A percentile compares a stretch with the other conserved stretches of the same genome.
Evolutionary conservation across 2,329 filamentous ascomycete species (phyloP).

Genomic region (Colletotrichum sp.): DNA sequence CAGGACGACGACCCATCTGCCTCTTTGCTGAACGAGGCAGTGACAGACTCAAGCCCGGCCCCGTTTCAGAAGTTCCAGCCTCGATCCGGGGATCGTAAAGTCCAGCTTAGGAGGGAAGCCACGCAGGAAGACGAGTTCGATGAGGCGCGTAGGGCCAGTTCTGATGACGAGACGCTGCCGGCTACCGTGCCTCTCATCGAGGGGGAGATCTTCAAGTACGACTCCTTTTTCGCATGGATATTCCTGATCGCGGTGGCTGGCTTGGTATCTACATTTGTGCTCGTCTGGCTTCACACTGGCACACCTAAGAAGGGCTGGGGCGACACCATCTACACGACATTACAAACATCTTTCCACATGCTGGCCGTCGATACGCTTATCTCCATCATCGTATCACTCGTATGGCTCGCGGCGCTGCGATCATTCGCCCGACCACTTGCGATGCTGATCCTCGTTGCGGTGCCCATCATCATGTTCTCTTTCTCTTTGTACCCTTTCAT

Average conservation of each 20-base stretch:
- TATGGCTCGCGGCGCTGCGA: slow-evolving; percentile 88
- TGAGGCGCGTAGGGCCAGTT: slow-evolving; percentile 41
- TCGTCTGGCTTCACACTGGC: slow-evolving; percentile 89
- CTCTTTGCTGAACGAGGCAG: slow-evolving; percentile 61
- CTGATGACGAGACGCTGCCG: slow-evolving; percentile 39
- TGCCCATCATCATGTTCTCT: slow-evolving; percentile 84
- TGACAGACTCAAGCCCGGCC: slow-evolving; percentile 59
- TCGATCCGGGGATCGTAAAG: slow-evolving; percentile 39
- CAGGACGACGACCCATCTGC: slow-evolving; percentile 64
- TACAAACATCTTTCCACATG: slow-evolving; percentile 87
- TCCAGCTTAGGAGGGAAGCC: slow-evolving; percentile 45
- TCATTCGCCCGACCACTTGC: slow-evolving; percentile 90
- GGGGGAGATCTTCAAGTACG: slow-evolving; percentile 78
- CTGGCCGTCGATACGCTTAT: slow-evolving; percentile 90
- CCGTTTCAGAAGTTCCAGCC: slow-evolving; percentile 66
- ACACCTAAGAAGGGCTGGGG: slow-evolving; percentile 78
- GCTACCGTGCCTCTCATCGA: slow-evolving; percentile 60
- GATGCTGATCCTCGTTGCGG: slow-evolving; percentile 78
- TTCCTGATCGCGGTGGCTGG: slow-evolving; percentile 85
- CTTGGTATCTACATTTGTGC: slow-evolving; percentile 84
- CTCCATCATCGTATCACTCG: slow-evolving; percentile 83
- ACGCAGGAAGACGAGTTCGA: slow-evolving; percentile 55
- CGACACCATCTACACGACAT: slow-evolving; percentile 91
- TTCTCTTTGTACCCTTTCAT: slow-evolving; percentile 93
- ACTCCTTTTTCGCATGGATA: slow-evolving; percentile 89